Conservation (phyloP, 164 flowering plant genomes). For the Chimonanthus salicifolius region DNA sequence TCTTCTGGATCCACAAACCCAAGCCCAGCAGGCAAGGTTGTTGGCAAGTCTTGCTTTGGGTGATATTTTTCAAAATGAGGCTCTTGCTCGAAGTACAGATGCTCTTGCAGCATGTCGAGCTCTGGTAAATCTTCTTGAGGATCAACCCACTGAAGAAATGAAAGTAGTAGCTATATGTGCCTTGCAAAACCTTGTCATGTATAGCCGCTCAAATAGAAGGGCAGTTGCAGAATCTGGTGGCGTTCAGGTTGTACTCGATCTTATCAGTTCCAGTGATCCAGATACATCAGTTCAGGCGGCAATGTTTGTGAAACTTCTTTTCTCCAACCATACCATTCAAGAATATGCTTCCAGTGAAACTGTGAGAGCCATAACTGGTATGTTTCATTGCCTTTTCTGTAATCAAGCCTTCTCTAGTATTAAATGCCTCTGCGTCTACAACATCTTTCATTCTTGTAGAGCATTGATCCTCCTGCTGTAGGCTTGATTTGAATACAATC, state of each 20-base stretch:
- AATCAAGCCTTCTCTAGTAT: not conserved
- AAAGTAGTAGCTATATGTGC: slow-evolving; percentile 98
- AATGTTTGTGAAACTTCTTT: slow-evolving; percentile 87
- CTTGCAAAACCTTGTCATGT: slow-evolving; percentile 95
- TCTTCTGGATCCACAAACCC: slow-evolving; percentile 96
- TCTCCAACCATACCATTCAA: slow-evolving; percentile 91
- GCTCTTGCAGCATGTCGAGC: slow-evolving; percentile 98
- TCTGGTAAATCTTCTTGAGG: slow-evolving; percentile 90
- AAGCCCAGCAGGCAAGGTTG: slow-evolving; percentile 88
- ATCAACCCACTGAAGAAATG: slow-evolving; percentile 99
- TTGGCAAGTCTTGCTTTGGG: slow-evolving; percentile 95
- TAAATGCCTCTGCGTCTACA: not conserved
- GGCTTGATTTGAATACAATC: too few relatives aligned
- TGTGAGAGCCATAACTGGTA: slow-evolving; percentile 95
- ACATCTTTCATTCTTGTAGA: not conserved
- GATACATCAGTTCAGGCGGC: slow-evolving; percentile 98
- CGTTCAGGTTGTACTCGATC: slow-evolving; percentile 90
- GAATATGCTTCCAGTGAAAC: slow-evolving; percentile 99
- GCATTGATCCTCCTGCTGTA: too few relatives aligned
- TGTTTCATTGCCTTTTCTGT: slow-evolving; percentile 4
- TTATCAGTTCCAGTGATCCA: slow-evolving; percentile 83
- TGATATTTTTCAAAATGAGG: slow-evolving; percentile 93
- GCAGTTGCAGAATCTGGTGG: slow-evolving; percentile 99
- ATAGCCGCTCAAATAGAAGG: slow-evolving; percentile 89
- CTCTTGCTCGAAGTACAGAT: slow-evolving; percentile 77